Percentiles rank a stretch among this genome's conserved stretches.
Conservation (phyloP, 371 early-diverging fungal genomes). For the Mucor saturninus region DNA sequence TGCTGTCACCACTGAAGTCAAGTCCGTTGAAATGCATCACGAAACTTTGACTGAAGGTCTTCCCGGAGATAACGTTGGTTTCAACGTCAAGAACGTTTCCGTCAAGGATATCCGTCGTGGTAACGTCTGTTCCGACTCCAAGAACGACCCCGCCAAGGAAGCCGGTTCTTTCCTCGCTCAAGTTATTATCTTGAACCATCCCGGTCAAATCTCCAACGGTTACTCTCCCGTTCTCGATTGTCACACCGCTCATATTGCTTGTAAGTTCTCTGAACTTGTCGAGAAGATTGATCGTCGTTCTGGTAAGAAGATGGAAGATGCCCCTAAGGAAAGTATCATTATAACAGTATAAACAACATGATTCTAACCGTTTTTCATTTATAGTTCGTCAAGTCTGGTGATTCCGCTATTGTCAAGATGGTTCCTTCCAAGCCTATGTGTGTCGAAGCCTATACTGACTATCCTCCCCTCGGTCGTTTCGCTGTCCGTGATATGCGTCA, state of each 20-base stretch:
- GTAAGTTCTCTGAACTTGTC: slow-evolving; percentile 85
- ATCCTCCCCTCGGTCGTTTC: slow-evolving; percentile 94
- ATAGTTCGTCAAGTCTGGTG: slow-evolving; percentile 87
- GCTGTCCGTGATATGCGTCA: slow-evolving; percentile 96
- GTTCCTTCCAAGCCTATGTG: slow-evolving; percentile 93
- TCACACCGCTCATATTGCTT: slow-evolving; percentile 95
- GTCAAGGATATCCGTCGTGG: slow-evolving; percentile 96
- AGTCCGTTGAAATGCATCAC: slow-evolving; percentile 99
- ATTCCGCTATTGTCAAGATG: slow-evolving; percentile 93
- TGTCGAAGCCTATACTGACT: slow-evolving; percentile 90
- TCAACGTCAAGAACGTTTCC: slow-evolving; percentile 97
- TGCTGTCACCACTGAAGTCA: slow-evolving; percentile 92
- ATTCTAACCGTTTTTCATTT: neutral
- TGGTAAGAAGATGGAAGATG: slow-evolving; percentile 66
- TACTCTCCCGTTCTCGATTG: slow-evolving; percentile 93
- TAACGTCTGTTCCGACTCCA: slow-evolving; percentile 91
- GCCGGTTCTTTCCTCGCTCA: slow-evolving; percentile 87
- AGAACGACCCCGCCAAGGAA: slow-evolving; percentile 94
- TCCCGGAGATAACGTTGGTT: slow-evolving; percentile 98
- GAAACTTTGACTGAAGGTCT: slow-evolving; percentile 89
- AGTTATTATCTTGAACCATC: slow-evolving; percentile 93
- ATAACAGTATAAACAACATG: neutral
- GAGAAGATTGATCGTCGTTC: slow-evolving; percentile 95
- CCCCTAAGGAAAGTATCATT: slow-evolving; percentile 64
- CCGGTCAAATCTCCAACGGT: slow-evolving; percentile 85